These are phyloP conservation scores for Grigorovia humatica DNA, from an alignment of 805 yeast genomes.

Conservation along the genomic window DNA sequence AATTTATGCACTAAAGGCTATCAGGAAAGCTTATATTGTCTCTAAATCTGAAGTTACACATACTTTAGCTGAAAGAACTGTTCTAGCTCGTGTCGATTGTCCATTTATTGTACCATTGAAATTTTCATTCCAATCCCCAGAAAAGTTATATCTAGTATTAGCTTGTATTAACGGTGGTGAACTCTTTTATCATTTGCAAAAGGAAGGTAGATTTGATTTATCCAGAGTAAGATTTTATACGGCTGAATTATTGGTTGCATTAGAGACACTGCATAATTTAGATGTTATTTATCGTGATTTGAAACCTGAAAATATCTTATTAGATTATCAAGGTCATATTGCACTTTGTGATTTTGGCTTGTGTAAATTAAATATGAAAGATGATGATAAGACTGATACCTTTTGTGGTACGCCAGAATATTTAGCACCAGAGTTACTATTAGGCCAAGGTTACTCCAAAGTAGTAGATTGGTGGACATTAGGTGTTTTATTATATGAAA, in stretches of 20 bases:
- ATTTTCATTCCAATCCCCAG: conserved; percentile 95
- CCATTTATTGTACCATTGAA: conserved; percentile 96
- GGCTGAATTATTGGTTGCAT: conserved; percentile 86
- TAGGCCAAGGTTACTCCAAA: conserved; percentile 90
- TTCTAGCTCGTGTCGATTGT: conserved; percentile 80
- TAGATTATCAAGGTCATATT: conserved; percentile 95
- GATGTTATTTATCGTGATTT: conserved; percentile 91
- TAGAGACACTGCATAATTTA: conserved; percentile 82
- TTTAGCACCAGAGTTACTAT: conserved; percentile 84
- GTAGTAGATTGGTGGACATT: conserved; percentile 98
- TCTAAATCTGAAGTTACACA: conserved; percentile 92
- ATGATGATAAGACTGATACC: conserved; percentile 78
- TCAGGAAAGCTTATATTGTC: conserved; percentile 88
- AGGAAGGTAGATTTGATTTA: conserved; percentile 78
- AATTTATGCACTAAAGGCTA: conserved; percentile 87
- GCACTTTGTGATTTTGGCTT: conserved; percentile 96
- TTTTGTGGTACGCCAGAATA: conserved; percentile 98
- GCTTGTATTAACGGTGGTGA: conserved; percentile 97
- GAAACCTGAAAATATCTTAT: conserved; percentile 88
- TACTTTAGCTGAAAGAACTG: conserved; percentile 93
- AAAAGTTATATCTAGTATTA: conserved; percentile 78
- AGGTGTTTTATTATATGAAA: conserved; percentile 86
- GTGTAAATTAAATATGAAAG: conserved; percentile 89
- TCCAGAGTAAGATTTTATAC: conserved; percentile 88
- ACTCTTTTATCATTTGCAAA: conserved; percentile 85